Evolutionary conservation across 2,329 filamentous ascomycete genomes (phyloP).

Genomic region (Calonectria pseudoreteaudii): DNA sequence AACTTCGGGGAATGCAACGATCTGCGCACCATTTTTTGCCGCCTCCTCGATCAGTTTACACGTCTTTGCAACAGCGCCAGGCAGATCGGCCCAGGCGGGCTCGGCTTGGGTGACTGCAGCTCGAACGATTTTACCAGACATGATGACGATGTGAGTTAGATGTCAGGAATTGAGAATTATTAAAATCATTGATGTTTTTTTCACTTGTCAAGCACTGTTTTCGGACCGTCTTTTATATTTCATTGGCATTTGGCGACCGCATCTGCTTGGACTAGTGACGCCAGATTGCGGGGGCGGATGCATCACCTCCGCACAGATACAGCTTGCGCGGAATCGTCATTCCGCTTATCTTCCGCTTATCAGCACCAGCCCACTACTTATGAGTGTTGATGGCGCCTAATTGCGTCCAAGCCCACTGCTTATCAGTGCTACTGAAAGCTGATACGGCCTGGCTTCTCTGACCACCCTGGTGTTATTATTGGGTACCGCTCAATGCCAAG

Average conservation of each 20-base stretch:
- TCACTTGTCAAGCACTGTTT: not conserved
- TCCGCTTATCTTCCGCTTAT: conserved; percentile 1
- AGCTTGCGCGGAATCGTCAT: not conserved
- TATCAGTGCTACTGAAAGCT: not conserved
- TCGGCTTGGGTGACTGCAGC: conserved; percentile 26
- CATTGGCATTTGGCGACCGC: not conserved
- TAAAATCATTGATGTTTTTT: not conserved
- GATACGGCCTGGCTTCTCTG: not conserved
- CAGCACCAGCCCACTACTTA: not conserved
- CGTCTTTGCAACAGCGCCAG: conserved; percentile 37
- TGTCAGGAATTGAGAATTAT: not conserved
- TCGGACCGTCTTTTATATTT: not conserved
- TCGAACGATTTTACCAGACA: not conserved
- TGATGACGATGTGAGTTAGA: not conserved
- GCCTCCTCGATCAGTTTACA: conserved; percentile 66
- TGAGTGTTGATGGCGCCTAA: not conserved
- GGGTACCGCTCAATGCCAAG: not conserved
- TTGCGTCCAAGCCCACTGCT: not conserved
- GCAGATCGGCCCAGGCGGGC: conserved; percentile 11
- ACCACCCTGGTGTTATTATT: not conserved
- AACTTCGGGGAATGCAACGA: conserved; percentile 64
- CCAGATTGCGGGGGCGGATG: conserved; percentile 11
- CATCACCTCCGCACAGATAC: conserved; percentile 14
- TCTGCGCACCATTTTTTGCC: conserved; percentile 60
- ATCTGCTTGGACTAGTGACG: not conserved